These are phyloP conservation scores for Escallonia herrerae DNA, from an alignment of 129 eudicot genomes.

Conservation along the genomic window DNA sequence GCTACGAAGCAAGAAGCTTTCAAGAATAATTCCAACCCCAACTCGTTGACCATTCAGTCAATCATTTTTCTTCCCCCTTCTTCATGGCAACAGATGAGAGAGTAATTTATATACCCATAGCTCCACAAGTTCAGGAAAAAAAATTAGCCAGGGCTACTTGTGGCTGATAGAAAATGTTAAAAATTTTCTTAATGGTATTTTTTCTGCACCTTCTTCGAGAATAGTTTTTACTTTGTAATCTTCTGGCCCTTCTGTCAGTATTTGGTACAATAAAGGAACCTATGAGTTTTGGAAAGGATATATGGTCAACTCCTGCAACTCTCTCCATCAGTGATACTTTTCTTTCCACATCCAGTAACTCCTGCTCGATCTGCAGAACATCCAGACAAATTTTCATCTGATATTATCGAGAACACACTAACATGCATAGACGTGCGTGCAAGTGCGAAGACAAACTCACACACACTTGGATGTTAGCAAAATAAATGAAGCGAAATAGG, in stretches of 20 bases:
- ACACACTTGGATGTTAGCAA: not conserved
- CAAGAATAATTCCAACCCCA: not conserved
- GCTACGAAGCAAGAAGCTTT: not conserved
- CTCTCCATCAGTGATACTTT: constrained; percentile 54
- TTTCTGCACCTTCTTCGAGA: too few relatives aligned
- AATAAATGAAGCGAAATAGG: too few relatives aligned
- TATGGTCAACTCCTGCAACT: constrained; percentile 60
- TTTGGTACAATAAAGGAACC: not conserved
- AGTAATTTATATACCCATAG: not conserved
- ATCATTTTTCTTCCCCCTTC: not conserved
- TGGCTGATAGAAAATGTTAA: too few relatives aligned
- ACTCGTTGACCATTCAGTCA: not conserved
- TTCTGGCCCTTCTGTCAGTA: not conserved
- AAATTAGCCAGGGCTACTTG: too few relatives aligned
- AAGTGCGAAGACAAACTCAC: too few relatives aligned
- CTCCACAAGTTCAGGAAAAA: too few relatives aligned
- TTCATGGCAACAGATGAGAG: not conserved
- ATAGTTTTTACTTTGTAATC: not conserved
- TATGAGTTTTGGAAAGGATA: constrained; percentile 44
- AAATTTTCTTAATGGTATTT: too few relatives aligned
- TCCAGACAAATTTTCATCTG: not conserved
- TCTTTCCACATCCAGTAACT: constrained; percentile 42
- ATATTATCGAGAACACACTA: too few relatives aligned
- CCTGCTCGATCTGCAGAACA: constrained; percentile 47
- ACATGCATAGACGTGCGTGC: too few relatives aligned